Evolutionary conservation across 2,329 filamentous ascomycete genomes (phyloP), one percentile per base, ranked within the genome.

Genomic region (Aspergillus terreus): DNA sequence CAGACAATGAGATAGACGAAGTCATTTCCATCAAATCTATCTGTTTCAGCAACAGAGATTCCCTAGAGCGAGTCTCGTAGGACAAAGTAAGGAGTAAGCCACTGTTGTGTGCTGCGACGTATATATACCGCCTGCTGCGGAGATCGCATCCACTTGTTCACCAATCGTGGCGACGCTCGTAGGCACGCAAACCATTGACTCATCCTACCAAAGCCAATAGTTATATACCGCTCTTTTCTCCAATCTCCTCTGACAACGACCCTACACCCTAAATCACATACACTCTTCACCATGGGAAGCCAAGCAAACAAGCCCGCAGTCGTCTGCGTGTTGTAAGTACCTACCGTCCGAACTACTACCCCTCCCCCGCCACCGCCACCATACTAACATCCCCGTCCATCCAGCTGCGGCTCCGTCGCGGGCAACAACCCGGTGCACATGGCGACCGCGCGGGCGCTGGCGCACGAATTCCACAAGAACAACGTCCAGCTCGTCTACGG

Each of bases 401-500:
- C 7, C 61, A 86, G 83, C 81, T 97, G 94, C 76, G 94, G 92
- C 66, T 84, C 94, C 47, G 86, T 83, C 7, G 71, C 81, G 14
- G 94, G 94, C 46, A 84, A 78, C 47, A 86, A 83, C 56, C 85
- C 89, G 12, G 80, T 79, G 4, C 90, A 96, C 71, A 74, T 95
- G 63, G 84, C 85, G 68, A 85, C 90, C 6, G 94, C 94, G 2
- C 86, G 86, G 36, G 74, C 82, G 27, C 84, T 97, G 12, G 92
- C 87, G 49, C 76, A 77, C 32, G 78, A 80, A 58, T 87, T 97
- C 75, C 87, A 91, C 67, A 79, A 81, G 46, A 81, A 88, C 65
- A 85, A 89, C 69, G 90, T 95, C 63, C 81, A 82, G 9, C 83
- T 99, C 41, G 91, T 97, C 58, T 99, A 97, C 72, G 94, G 94